A percentile compares a stretch with the other conserved stretches of the same genome.
These are phyloP conservation scores for Prinsepia uniflora DNA, from an alignment of 306 rosid genomes.

Conservation along the genomic window DNA sequence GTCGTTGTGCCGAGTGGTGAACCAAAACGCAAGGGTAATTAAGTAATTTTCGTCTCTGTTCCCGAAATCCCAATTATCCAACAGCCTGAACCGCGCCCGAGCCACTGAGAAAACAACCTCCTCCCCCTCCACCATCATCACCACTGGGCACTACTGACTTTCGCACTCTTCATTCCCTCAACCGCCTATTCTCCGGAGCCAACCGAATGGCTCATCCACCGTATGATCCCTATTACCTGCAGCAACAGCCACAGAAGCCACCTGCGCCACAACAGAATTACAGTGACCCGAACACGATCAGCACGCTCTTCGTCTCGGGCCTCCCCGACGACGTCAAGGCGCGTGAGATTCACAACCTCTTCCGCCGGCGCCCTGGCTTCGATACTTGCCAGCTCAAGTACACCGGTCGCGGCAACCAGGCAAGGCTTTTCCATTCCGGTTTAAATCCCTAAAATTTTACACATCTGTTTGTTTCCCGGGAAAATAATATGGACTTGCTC, in stretches of 20 bases:
- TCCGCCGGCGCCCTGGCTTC: slow-evolving; percentile 92
- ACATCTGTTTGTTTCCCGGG: slow-evolving; percentile 10
- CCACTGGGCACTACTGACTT: background rate
- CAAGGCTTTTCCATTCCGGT: background rate
- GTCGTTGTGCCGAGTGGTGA: too few relatives aligned
- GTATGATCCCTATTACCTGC: slow-evolving; percentile 63
- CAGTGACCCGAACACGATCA: slow-evolving; percentile 58
- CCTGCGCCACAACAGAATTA: slow-evolving; percentile 13
- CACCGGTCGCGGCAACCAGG: slow-evolving; percentile 96
- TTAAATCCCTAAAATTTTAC: background rate
- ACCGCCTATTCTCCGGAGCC: background rate
- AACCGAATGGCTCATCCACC: slow-evolving; percentile 56
- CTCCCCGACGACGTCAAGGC: slow-evolving; percentile 94
- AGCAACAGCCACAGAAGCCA: slow-evolving; percentile 39
- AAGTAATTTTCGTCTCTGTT: background rate
- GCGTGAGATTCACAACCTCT: slow-evolving; percentile 97
- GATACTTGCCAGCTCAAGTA: slow-evolving; percentile 97
- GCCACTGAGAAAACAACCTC: background rate
- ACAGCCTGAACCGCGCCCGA: background rate
- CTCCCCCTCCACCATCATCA: background rate
- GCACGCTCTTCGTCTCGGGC: slow-evolving; percentile 92
- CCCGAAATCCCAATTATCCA: background rate
- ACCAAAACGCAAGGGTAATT: too few relatives aligned
- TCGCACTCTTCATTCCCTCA: background rate
- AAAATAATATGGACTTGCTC: background rate